Conservation (phyloP, 352 stramenopile genomes). For the Blastocystis sp. region DNA sequence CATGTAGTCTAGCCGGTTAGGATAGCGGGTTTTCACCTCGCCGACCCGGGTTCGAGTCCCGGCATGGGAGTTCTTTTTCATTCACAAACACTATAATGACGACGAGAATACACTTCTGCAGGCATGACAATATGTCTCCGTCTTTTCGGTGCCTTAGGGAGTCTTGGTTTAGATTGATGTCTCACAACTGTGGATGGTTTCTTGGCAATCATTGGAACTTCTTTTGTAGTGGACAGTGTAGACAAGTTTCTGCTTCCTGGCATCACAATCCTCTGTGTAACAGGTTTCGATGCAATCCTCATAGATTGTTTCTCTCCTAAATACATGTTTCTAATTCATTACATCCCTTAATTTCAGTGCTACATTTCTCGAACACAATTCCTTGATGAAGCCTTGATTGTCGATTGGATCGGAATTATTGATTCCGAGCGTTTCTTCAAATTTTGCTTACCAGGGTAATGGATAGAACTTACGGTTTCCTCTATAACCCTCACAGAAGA, state of each 20-base stretch:
- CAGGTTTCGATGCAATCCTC: background rate
- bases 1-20: slow-evolving; percentile 69
- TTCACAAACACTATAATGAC: background rate
- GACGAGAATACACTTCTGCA: too few relatives aligned
- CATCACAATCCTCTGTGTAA: background rate
- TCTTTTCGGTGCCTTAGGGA: background rate
- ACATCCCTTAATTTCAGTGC: background rate
- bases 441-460: background rate
- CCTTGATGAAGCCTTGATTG: background rate
- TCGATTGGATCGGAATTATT: background rate
- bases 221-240: background rate
- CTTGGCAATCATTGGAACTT: background rate
- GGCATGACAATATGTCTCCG: background rate
- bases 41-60: slow-evolving; percentile 69
- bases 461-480: background rate
- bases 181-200: background rate
- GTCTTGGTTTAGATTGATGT: background rate
- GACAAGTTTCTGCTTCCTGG: background rate
- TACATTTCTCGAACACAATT: background rate
- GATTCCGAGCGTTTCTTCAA: background rate
- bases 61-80: slow-evolving; percentile 67
- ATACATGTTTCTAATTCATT: background rate
- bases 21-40: slow-evolving; percentile 69
- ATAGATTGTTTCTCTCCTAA: background rate
- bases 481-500: background rate